Evolutionary conservation across 306 rosid species (phyloP), one percentile per base, ranked within the genome.

Genomic region (Medicago arabica): DNA sequence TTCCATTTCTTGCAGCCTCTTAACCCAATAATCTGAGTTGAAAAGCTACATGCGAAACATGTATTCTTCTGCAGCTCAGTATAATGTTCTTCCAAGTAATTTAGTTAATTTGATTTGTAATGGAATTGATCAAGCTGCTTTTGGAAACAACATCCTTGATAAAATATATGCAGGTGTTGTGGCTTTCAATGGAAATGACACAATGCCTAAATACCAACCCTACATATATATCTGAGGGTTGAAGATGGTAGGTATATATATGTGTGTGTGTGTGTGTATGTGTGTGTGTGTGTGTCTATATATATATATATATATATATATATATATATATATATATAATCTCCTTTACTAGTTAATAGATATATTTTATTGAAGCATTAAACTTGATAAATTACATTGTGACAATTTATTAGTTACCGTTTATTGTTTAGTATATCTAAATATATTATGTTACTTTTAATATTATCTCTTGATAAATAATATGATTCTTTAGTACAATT

Each of bases 141-240:
- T 43, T 38, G 81, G 71, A 13, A 71, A 51, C 41, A 83, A 84
- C 46, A 86, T 71, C 14, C 62, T 88, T 6, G 58, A 74, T 41
- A 84, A 81, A 83, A 83, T 91, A 78, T 85, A 76, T 81, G 83
- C 91, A 44, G 97, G 92, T 8, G 49, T 91, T 25, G 79, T 83
- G 75, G 87, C 96, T 64, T 13, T 3, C 7, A 1, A 1, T 47
- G 16, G 16, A 47, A 12, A 13, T 4, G 7, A 4, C 1, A 13
- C 1, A 47, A n/a, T 47, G 16, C 53, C 7, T 11, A 13, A 15
- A 12, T 47, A 12, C n/a, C 14, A 12, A 47, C 14, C 53, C 16
- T 1, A 3, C 16, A 47, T 47, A 47, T 12, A 4, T 16, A 12
- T 13, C 7, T 12, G 17, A 11, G 7, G 53, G 53, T 47, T 47